These are phyloP conservation scores for Saturnispora serradocipensis DNA, from an alignment of 805 yeast genomes.

Conservation along the genomic window DNA sequence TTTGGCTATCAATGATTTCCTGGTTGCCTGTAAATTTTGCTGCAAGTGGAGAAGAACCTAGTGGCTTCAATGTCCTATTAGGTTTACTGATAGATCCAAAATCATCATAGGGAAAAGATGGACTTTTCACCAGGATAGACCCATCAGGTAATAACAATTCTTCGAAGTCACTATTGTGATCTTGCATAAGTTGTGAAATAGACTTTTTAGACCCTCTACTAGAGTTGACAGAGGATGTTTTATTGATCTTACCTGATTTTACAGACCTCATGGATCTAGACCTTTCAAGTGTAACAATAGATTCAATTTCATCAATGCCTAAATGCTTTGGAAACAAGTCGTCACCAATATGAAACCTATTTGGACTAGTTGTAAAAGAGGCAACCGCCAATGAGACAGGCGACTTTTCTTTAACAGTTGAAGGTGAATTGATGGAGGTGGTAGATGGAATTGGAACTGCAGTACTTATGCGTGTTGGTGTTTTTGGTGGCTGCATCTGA, in stretches of 20 bases:
- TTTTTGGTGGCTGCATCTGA: background rate
- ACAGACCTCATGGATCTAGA: slow-evolving; percentile 50
- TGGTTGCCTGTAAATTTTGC: background rate
- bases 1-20: background rate
- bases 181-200: slow-evolving; percentile 20
- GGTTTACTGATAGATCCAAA: slow-evolving; percentile 4
- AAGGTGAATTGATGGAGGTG: slow-evolving; percentile 4
- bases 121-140: slow-evolving; percentile 34
- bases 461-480: background rate
- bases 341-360: slow-evolving; percentile 37
- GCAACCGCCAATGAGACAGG: slow-evolving; percentile 9
- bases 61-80: slow-evolving; percentile 13
- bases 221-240: slow-evolving; percentile 7
- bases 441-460: background rate
- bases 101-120: slow-evolving; percentile 5
- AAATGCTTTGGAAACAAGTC: slow-evolving; percentile 65
- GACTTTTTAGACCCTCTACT: slow-evolving; percentile 16
- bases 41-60: background rate
- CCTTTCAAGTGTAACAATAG: slow-evolving; percentile 64
- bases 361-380: slow-evolving; percentile 13
- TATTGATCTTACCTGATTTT: slow-evolving; percentile 14
- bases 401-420: slow-evolving; percentile 3
- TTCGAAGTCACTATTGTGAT: slow-evolving; percentile 10
- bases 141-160: slow-evolving; percentile 30
- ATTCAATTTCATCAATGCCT: slow-evolving; percentile 59